These are phyloP conservation scores for Lasiodiplodia citricola DNA, from an alignment of 2,329 filamentous ascomycete genomes.

Conservation along the genomic window DNA sequence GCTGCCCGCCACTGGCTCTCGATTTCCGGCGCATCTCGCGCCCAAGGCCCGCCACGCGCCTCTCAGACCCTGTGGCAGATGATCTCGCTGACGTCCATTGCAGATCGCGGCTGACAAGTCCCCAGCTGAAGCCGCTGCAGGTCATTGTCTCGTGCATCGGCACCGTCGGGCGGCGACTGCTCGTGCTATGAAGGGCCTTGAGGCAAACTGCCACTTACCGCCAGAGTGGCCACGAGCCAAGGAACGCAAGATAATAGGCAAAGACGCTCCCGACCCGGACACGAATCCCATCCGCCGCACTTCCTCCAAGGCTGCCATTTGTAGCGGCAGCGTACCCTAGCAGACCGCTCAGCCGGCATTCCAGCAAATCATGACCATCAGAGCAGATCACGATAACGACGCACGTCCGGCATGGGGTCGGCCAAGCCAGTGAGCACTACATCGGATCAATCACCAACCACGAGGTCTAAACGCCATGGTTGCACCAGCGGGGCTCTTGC, in stretches of 20 bases:
- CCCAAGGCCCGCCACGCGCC: background rate
- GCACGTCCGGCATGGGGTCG: constrained; percentile 16
- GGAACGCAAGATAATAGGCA: constrained; percentile 18
- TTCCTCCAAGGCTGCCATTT: constrained; percentile 2
- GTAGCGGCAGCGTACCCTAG: background rate
- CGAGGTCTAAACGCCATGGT: constrained; percentile 5
- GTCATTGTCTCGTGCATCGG: constrained; percentile 17
- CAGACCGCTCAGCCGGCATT: constrained; percentile 9
- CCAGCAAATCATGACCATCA: constrained; percentile 6
- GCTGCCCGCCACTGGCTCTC: background rate
- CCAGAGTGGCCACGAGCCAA: constrained; percentile 19
- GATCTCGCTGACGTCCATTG: constrained; percentile 13
- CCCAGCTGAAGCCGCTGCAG: constrained; percentile 14
- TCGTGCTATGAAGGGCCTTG: constrained; percentile 7
- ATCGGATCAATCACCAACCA: constrained; percentile 24
- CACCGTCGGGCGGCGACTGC: background rate
- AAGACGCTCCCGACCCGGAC: background rate
- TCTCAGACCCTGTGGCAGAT: constrained; percentile 17
- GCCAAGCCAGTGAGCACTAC: constrained; percentile 18
- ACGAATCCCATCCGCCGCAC: background rate
- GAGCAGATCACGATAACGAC: constrained; percentile 7
- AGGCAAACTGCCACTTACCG: background rate
- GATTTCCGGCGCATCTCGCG: background rate
- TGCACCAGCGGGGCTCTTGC: constrained; percentile 1
- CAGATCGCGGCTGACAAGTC: constrained; percentile 12